Conservation (phyloP, 2,329 filamentous ascomycete species). For the Cercospora canescens region DNA sequence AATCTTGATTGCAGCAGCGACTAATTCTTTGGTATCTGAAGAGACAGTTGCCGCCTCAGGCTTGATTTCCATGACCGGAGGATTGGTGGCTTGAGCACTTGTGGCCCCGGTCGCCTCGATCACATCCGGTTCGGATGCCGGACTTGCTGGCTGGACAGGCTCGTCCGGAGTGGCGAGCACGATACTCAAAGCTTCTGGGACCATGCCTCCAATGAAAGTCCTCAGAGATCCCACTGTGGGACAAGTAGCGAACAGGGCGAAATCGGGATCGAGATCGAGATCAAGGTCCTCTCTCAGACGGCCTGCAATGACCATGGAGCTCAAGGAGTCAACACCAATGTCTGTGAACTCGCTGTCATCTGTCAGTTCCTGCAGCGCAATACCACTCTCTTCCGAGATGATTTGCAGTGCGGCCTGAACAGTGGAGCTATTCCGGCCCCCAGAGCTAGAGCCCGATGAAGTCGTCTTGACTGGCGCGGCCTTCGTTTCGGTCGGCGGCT, state of each 20-base stretch:
- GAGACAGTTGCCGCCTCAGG: neutral
- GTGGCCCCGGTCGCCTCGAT: neutral
- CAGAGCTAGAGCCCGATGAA: neutral
- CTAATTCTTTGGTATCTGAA: neutral
- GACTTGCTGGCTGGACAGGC: neutral
- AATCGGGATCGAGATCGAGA: neutral
- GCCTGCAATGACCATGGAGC: neutral
- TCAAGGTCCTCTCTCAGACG: neutral
- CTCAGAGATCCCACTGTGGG: neutral
- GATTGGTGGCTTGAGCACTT: neutral
- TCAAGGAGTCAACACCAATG: neutral
- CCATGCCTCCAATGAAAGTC: neutral
- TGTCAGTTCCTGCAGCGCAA: neutral
- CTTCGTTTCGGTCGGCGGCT: neutral
- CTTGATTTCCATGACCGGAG: neutral
- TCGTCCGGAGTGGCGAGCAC: neutral
- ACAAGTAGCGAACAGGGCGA: neutral
- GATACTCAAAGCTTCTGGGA: neutral
- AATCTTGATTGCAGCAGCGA: conserved; percentile 15
- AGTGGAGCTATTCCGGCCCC: neutral
- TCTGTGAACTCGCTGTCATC: neutral
- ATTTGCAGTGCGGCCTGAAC: neutral
- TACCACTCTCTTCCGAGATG: neutral
- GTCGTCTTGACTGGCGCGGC: neutral
- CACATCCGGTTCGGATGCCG: neutral